These are phyloP conservation scores for Aspergillus uvarum DNA, from an alignment of 2,329 filamentous ascomycete genomes.

Conservation along the genomic window DNA sequence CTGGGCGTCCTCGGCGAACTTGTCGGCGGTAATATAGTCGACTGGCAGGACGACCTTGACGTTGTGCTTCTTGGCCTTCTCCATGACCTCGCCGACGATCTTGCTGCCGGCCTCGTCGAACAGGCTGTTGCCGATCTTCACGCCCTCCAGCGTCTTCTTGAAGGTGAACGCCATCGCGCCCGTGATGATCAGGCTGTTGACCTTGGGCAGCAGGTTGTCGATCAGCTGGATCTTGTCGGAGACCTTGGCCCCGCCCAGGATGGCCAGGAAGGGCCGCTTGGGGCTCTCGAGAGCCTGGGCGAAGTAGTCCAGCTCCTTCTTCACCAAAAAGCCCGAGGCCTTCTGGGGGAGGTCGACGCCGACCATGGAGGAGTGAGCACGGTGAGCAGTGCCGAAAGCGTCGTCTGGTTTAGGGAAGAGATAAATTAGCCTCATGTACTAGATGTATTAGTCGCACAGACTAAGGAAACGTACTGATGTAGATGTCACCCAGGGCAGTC, in stretches of 20 bases:
- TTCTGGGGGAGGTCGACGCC: slow-evolving; percentile 94
- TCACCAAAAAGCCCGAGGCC: slow-evolving; percentile 97
- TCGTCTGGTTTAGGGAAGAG: slow-evolving; percentile 65
- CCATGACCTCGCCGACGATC: slow-evolving; percentile 81
- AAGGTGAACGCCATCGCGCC: slow-evolving; percentile 99
- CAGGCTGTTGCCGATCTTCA: slow-evolving; percentile 85
- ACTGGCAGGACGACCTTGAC: slow-evolving; percentile 93
- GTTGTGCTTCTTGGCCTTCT: slow-evolving; percentile 95
- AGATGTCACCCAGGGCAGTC: slow-evolving; percentile 92
- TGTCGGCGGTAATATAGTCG: slow-evolving; percentile 95
- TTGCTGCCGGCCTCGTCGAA: slow-evolving; percentile 94
- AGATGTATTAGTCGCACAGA: too few relatives aligned
- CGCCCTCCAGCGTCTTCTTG: slow-evolving; percentile 94
- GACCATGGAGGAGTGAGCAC: slow-evolving; percentile 99
- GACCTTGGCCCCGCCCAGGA: slow-evolving; percentile 96
- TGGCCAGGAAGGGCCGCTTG: slow-evolving; percentile 94
- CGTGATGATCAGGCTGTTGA: slow-evolving; percentile 94
- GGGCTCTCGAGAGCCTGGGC: slow-evolving; percentile 92
- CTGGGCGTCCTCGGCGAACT: slow-evolving; percentile 83
- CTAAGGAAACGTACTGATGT: slow-evolving; percentile 90
- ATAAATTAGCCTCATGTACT: not conserved
- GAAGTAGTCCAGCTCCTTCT: slow-evolving; percentile 99
- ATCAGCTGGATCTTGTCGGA: slow-evolving; percentile 99
- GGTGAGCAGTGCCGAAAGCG: slow-evolving; percentile 96
- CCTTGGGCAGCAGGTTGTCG: slow-evolving; percentile 97